Evolutionary conservation across 371 early-diverging fungal species (phyloP).

Genomic region (Mortierella sp.): DNA sequence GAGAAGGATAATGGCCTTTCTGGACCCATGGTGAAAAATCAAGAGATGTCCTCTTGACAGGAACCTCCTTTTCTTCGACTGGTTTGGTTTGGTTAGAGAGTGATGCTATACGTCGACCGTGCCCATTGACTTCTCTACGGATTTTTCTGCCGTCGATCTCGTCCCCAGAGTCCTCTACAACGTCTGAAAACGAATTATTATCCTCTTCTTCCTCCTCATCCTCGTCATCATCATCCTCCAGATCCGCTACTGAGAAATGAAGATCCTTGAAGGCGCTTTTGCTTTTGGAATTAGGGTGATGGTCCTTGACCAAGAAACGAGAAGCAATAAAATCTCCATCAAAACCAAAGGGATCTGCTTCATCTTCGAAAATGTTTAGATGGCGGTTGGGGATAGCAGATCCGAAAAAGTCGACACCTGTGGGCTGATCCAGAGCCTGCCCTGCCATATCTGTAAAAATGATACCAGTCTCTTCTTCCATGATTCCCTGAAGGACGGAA

Average conservation of each 20-base stretch:
- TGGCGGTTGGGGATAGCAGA: slow-evolving; percentile 24
- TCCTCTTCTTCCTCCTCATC: slow-evolving; percentile 53
- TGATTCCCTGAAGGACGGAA: slow-evolving; percentile 78
- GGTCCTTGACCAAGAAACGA: slow-evolving; percentile 44
- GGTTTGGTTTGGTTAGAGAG: slow-evolving; percentile 18
- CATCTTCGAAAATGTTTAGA: slow-evolving; percentile 30
- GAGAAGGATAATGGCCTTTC: slow-evolving; percentile 61
- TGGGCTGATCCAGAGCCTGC: slow-evolving; percentile 6
- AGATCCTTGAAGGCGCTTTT: slow-evolving; percentile 42
- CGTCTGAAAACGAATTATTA: slow-evolving; percentile 46
- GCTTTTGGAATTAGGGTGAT: slow-evolving; percentile 20
- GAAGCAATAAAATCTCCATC: slow-evolving; percentile 53
- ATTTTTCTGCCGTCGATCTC: slow-evolving; percentile 53
- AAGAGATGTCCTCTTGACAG: slow-evolving; percentile 35
- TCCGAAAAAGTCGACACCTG: slow-evolving; percentile 20
- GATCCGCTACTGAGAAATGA: slow-evolving; percentile 46
- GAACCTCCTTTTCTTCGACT: slow-evolving; percentile 17
- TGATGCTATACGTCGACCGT: slow-evolving; percentile 41
- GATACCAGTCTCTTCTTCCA: slow-evolving; percentile 58
- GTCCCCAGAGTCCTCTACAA: slow-evolving; percentile 53
- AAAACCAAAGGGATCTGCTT: slow-evolving; percentile 36
- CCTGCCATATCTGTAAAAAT: slow-evolving; percentile 58
- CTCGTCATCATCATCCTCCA: slow-evolving; percentile 49
- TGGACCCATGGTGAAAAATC: slow-evolving; percentile 60
- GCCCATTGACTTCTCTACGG: slow-evolving; percentile 42